Evolutionary conservation across 1,284 basidiomycete species (phyloP).

Genomic region (Ceratobasidium sp.): DNA sequence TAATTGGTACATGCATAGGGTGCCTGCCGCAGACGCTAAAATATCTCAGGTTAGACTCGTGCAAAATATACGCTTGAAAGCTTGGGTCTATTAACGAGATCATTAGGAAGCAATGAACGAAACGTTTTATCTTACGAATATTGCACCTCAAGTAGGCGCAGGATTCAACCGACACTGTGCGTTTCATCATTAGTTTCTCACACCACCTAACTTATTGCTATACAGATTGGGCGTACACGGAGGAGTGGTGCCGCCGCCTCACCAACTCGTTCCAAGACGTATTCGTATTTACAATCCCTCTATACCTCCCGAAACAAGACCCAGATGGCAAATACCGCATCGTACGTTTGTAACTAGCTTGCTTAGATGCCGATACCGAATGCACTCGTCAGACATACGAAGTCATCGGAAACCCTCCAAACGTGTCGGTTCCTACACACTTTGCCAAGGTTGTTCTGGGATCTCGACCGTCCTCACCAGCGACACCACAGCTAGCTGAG

Average conservation of each 20-base stretch:
- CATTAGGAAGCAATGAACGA: slow-evolving; percentile 97
- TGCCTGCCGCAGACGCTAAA: slow-evolving; percentile 98
- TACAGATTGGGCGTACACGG: slow-evolving; percentile 95
- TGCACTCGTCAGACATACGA: slow-evolving; percentile 71
- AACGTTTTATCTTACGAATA: slow-evolving; percentile 94
- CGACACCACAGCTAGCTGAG: slow-evolving; percentile 73
- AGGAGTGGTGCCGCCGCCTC: slow-evolving; percentile 92
- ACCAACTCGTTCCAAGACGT: slow-evolving; percentile 90
- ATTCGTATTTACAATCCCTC: slow-evolving; percentile 95
- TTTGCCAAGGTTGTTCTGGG: slow-evolving; percentile 96
- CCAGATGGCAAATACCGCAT: slow-evolving; percentile 93
- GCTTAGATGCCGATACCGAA: background rate
- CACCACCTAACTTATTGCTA: background rate
- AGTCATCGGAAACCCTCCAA: slow-evolving; percentile 92
- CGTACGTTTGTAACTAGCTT: slow-evolving; percentile 59
- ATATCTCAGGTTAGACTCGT: slow-evolving; percentile 65
- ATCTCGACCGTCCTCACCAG: slow-evolving; percentile 73
- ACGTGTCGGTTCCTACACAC: slow-evolving; percentile 93
- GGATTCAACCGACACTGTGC: slow-evolving; percentile 97
- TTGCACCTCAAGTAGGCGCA: slow-evolving; percentile 96
- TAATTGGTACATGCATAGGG: slow-evolving; percentile 58
- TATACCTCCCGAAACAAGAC: slow-evolving; percentile 90
- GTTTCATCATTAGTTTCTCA: slow-evolving; percentile 43
- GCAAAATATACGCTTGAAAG: background rate
- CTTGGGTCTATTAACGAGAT: slow-evolving; percentile 43